These are phyloP conservation scores for Talaromyces nanjingensis DNA, from an alignment of 495 filamentous ascomycete species.

Conservation along the genomic window DNA sequence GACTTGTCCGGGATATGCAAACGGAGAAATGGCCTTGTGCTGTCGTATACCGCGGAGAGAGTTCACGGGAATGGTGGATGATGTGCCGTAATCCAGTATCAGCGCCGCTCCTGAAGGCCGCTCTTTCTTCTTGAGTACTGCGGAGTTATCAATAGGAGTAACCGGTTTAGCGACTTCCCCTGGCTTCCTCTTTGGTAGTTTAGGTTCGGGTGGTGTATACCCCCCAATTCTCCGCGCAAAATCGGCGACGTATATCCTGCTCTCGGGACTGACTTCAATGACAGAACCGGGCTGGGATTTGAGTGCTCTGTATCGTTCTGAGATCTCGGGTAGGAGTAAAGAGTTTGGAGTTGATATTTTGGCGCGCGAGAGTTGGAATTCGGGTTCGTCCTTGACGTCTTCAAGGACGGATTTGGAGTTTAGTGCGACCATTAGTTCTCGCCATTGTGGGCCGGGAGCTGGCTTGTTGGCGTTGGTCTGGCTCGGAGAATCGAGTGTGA, in stretches of 20 bases:
- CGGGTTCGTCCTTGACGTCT: constrained; percentile 43
- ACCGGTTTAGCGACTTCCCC: not conserved
- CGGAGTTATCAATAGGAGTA: not conserved
- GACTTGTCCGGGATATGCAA: constrained; percentile 67
- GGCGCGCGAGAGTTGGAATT: constrained; percentile 79
- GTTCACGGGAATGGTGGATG: constrained; percentile 70
- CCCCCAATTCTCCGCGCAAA: constrained; percentile 81
- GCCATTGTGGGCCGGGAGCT: constrained; percentile 55
- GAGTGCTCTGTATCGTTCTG: constrained; percentile 69
- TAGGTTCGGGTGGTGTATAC: constrained; percentile 27
- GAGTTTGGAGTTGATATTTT: constrained; percentile 71
- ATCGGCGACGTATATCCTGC: constrained; percentile 66
- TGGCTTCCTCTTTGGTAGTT: not conserved
- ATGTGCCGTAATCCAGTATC: constrained; percentile 89
- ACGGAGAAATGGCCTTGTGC: constrained; percentile 69
- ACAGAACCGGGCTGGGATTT: constrained; percentile 53
- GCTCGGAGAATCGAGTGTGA: constrained; percentile 34
- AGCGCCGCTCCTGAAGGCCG: constrained; percentile 73
- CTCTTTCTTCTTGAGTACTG: constrained; percentile 34
- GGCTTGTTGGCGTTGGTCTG: constrained; percentile 27
- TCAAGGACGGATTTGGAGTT: constrained; percentile 48
- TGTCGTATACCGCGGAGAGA: constrained; percentile 77
- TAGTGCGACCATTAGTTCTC: constrained; percentile 75
- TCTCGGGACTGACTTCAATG: constrained; percentile 87
- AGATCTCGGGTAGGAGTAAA: constrained; percentile 77